Percentiles rank a stretch among this genome's conserved stretches.
phyloP scores from a whole-genome alignment of 176 grass and related monocot species.

The Luzula sylvatica region DNA sequence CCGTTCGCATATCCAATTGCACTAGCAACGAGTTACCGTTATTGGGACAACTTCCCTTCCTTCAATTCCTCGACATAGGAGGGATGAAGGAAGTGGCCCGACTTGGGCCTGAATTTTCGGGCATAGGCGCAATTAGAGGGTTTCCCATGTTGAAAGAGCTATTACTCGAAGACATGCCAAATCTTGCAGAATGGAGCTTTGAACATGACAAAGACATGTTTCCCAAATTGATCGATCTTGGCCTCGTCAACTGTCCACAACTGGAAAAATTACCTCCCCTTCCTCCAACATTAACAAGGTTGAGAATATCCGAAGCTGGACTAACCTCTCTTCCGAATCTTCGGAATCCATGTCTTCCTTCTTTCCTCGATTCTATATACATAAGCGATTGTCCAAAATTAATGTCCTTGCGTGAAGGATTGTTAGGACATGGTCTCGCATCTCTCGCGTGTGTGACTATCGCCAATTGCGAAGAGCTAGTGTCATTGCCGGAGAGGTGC shows the following conservation, averaged over 20 bases:
- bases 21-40: constrained; percentile 32
- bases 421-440: constrained; percentile 25
- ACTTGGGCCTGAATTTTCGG: constrained; percentile 37
- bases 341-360: constrained; percentile 22
- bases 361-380: constrained; percentile 44
- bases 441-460: constrained; percentile 43
- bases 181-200: constrained; percentile 42
- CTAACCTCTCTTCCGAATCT: constrained; percentile 42
- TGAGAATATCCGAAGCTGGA: constrained; percentile 47
- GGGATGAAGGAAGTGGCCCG: constrained; percentile 41
- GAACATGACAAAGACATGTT: constrained; percentile 29
- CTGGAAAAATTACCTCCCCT: constrained; percentile 46
- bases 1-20: constrained; percentile 41
- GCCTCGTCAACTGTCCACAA: constrained; percentile 35
- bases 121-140: constrained; percentile 15
- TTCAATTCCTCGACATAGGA: constrained; percentile 41
- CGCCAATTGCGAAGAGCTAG: constrained; percentile 42
- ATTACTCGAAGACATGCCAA: constrained; percentile 56
- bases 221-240: constrained; percentile 46
- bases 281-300: constrained; percentile 35
- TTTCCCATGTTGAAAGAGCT: constrained; percentile 53
- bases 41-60: constrained; percentile 54
- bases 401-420: constrained; percentile 38
- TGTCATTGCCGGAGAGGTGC: constrained; percentile 42
- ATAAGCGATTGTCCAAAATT: constrained; percentile 44